Conservation (phyloP, 202 grass and related monocot species). For the Carex arenaria region DNA sequence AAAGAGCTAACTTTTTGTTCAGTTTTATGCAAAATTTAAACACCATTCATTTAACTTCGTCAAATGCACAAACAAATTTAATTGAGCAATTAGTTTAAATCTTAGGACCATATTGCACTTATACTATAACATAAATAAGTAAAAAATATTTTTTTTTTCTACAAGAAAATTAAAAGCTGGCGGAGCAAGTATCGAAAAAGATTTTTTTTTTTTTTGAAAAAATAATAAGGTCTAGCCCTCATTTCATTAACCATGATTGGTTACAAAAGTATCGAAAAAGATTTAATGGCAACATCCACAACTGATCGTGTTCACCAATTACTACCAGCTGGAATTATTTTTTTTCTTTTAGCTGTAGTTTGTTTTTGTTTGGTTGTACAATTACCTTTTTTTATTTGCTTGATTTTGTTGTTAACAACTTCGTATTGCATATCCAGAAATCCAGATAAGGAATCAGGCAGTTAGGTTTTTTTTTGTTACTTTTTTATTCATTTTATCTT, state of each 20-base stretch:
- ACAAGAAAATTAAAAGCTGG: slow-evolving; percentile 3
- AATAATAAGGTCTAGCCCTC: no score
- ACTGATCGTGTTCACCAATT: slow-evolving; percentile 23
- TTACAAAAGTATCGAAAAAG: not conserved
- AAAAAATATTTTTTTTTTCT: not conserved
- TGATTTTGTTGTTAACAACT: not conserved
- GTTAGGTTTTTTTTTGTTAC: not conserved
- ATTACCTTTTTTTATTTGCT: not conserved
- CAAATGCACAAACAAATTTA: not conserved
- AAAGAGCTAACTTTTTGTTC: not conserved
- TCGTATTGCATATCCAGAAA: not conserved
- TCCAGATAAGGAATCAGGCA: not conserved
- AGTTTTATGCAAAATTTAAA: not conserved
- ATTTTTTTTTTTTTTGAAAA: no score
- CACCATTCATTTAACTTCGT: not conserved
- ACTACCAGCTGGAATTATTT: slow-evolving; percentile 12
- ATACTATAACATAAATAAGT: not conserved
- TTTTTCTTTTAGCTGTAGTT: not conserved
- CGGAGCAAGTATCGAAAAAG: not conserved
- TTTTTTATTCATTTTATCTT: not conserved
- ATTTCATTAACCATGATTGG: no score
- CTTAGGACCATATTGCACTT: not conserved
- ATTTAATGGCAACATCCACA: not conserved
- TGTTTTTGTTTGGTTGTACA: slow-evolving; percentile 2
- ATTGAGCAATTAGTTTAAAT: not conserved